Percentiles rank a stretch among this genome's conserved stretches.
These are phyloP conservation scores for Coprinopsis strossmayeri DNA, from an alignment of 768 basidiomycete species.

Conservation along the genomic window DNA sequence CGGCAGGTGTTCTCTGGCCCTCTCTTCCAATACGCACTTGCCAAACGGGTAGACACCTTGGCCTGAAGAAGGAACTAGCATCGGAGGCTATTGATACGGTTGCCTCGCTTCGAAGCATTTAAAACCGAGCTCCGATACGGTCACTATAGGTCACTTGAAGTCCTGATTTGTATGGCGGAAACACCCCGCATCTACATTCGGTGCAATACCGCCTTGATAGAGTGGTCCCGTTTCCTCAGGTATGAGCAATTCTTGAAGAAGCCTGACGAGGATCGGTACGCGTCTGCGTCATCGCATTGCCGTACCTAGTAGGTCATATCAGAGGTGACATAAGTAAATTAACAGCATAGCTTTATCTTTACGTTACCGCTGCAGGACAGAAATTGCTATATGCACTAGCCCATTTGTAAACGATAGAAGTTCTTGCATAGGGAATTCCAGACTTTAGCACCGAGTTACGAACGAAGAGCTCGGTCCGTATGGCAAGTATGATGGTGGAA, in stretches of 20 bases:
- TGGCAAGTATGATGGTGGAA: slow-evolving; percentile 1
- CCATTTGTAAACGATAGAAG: background rate
- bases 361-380: background rate
- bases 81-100: background rate
- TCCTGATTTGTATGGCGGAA: background rate
- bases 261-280: background rate
- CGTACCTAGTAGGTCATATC: background rate
- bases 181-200: background rate
- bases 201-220: background rate
- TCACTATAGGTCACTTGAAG: background rate
- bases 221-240: background rate
- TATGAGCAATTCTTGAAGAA: too few species aligned
- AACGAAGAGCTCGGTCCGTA: slow-evolving; percentile 4
- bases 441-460: background rate
- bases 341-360: background rate
- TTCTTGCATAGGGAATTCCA: background rate
- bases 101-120: background rate
- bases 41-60: background rate
- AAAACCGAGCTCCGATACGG: background rate
- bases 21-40: background rate
- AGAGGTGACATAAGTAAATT: background rate
- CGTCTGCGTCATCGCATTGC: background rate
- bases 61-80: background rate
- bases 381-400: background rate
- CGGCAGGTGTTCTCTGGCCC: background rate